Conservation (phyloP, 768 basidiomycete genomes). For the Suillus discolor region DNA sequence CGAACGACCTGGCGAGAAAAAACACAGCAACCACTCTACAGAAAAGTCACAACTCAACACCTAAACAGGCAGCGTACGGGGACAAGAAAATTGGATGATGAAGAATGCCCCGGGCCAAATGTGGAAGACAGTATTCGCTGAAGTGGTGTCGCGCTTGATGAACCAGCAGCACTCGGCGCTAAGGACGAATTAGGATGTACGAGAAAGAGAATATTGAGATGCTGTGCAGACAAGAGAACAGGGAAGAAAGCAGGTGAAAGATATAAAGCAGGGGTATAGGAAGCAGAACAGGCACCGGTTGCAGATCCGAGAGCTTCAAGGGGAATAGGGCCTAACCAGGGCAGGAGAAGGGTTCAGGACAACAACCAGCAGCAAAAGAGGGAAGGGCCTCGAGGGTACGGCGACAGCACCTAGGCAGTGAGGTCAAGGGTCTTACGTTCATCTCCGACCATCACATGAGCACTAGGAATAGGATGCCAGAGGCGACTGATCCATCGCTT, state of each 20-base stretch:
- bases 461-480: conserved; percentile 10
- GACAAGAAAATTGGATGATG: neutral
- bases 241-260: neutral
- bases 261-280: conserved; percentile 1
- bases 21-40: neutral
- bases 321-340: neutral
- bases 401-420: neutral
- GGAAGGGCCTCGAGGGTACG: neutral
- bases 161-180: neutral
- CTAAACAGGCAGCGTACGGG: neutral
- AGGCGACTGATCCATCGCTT: conserved; percentile 12
- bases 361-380: neutral
- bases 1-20: neutral
- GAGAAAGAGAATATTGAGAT: neutral
- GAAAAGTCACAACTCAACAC: conserved; percentile 5
- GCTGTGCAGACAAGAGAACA: neutral
- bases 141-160: neutral
- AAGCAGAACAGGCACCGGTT: neutral
- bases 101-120: conserved; percentile 1
- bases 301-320: neutral
- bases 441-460: conserved; percentile 5
- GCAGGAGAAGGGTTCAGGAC: neutral
- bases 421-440: conserved; percentile 11
- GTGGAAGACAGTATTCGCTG: conserved; percentile 2
- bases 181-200: neutral